phyloP scores from a whole-genome alignment of 2,329 filamentous ascomycete genomes.

The Onygenales sp. region DNA sequence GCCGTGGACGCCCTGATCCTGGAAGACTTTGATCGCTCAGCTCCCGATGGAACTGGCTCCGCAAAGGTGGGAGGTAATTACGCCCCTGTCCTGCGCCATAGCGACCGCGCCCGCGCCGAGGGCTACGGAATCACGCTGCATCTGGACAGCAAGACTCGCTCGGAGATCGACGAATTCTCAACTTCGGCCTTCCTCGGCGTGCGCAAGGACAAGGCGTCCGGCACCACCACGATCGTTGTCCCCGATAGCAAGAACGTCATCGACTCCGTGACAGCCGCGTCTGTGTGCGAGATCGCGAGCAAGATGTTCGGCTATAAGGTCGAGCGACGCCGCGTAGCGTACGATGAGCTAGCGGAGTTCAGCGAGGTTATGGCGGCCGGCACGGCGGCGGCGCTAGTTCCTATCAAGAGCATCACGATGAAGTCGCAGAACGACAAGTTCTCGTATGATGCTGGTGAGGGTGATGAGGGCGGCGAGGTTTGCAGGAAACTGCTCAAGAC shows the following conservation, averaged over 20 bases:
- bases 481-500: constrained; percentile 63
- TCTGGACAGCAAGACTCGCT: constrained; percentile 73
- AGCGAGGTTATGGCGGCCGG: constrained; percentile 83
- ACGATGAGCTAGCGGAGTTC: constrained; percentile 54
- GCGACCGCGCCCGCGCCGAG: constrained; percentile 65
- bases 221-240: constrained; percentile 64
- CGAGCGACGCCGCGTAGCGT: constrained; percentile 57
- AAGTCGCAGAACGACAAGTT: constrained; percentile 48
- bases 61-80: constrained; percentile 98
- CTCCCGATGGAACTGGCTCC: constrained; percentile 79
- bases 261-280: constrained; percentile 74
- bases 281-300: constrained; percentile 60
- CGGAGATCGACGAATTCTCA: constrained; percentile 90
- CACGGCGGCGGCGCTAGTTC: constrained; percentile 83
- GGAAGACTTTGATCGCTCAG: constrained; percentile 86
- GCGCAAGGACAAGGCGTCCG: constrained; percentile 43
- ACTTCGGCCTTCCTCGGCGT: constrained; percentile 89
- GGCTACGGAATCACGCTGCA: constrained; percentile 94
- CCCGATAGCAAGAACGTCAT: constrained; percentile 84
- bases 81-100: constrained; percentile 80
- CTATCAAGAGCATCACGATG: constrained; percentile 82
- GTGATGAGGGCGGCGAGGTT: constrained; percentile 49
- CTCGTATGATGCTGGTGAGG: constrained; percentile 37
- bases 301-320: constrained; percentile 73
- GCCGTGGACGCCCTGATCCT: constrained; percentile 82